Evolutionary conservation across 805 yeast species (phyloP), one percentile per base, ranked within the genome.

Genomic region (Nakazawaea peltata): DNA sequence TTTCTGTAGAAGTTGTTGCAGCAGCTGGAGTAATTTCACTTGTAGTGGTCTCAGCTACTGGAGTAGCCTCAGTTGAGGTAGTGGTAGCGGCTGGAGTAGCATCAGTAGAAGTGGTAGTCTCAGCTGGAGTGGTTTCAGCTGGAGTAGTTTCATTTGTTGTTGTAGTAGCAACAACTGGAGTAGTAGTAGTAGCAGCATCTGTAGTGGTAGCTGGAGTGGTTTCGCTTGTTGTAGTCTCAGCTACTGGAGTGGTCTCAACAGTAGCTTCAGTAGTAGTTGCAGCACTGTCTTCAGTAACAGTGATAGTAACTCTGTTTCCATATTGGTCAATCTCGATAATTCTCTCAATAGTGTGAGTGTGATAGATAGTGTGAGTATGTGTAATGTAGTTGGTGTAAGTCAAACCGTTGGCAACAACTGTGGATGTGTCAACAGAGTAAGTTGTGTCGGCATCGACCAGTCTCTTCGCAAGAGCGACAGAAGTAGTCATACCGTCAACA

Each of bases 101-200:
- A 8, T 21, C 23, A 21, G 43, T 8, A 12, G 48, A 24, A 8
- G 45, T 14, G 2, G 48, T 26, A 5, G 44, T 30, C 12, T 41
- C 31, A 8, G 48, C 23, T 12, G 45, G 22, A 16, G 37, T 16
- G 7, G 41, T 10, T 6, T 43, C 15, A 11, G 36, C 18, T 25
- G 15, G n/a, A 6, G 36, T 13, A 16, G 31, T 14, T 5, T 26
- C n/a, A 10, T 26, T n/a, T 8, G 36, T 11, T 21, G 31, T 22
- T 7, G 19, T 33, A 4, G 31, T 28, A 10, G 43, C 18, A n/a
- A 36, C 16, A 9, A 40, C 13, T 3, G 39, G 8, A 6, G 41
- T 27, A 18, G 36, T 21, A 22, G 34, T 28, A 19, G 40, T 14
- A 4, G 43, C 15, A 15, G 39, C 19, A 18, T 5, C 26, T 13